Conservation (phyloP, 345 rosid genomes). For the Arabis alpina region DNA sequence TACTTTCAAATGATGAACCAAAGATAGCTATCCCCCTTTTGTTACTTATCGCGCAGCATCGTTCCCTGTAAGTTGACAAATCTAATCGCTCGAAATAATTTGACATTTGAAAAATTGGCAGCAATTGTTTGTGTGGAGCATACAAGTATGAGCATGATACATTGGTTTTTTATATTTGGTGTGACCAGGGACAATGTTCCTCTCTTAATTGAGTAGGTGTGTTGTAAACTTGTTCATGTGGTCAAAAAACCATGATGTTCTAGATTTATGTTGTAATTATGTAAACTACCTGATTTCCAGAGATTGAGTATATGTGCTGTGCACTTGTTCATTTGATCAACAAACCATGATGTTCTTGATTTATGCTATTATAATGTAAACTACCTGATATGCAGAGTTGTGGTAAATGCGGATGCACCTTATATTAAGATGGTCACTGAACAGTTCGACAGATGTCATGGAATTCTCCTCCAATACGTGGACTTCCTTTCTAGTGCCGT, state of each 20-base stretch:
- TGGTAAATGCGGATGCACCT: slow-evolving; percentile 91
- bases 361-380: slow-evolving; percentile 25
- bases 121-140: slow-evolving; percentile 27
- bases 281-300: slow-evolving; percentile 54
- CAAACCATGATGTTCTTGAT: slow-evolving; percentile 10
- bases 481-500: slow-evolving; percentile 91
- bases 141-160: slow-evolving; percentile 20
- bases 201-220: slow-evolving; percentile 25
- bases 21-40: slow-evolving; percentile 90
- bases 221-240: slow-evolving; percentile 12
- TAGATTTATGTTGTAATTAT: slow-evolving; percentile 21
- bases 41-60: slow-evolving; percentile 93
- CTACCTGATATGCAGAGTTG: slow-evolving; percentile 67
- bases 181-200: slow-evolving; percentile 19
- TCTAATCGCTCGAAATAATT: slow-evolving; percentile 17
- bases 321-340: slow-evolving; percentile 18
- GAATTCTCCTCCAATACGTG: slow-evolving; percentile 97
- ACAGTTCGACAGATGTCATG: slow-evolving; percentile 98
- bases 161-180: slow-evolving; percentile 9
- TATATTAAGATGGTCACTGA: slow-evolving; percentile 99
- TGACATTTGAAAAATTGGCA: slow-evolving; percentile 20
- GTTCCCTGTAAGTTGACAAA: slow-evolving; percentile 76
- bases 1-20: slow-evolving; percentile 94
- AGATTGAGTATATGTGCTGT: slow-evolving; percentile 35
- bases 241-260: slow-evolving; percentile 13